Conservation (phyloP, 2,329 filamentous ascomycete species). For the Kalmusia sp. region DNA sequence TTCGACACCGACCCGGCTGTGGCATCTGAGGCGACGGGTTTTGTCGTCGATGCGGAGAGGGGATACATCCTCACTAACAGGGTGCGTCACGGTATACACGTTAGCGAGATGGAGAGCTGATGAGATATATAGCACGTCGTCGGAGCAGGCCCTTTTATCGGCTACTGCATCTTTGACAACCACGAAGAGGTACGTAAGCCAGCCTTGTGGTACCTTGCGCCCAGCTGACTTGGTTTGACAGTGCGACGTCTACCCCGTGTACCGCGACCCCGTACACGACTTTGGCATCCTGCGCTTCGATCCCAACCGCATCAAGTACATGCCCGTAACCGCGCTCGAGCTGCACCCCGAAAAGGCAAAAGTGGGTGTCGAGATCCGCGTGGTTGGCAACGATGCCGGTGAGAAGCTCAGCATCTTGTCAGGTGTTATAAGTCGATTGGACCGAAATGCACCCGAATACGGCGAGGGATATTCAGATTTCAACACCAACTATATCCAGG, state of each 20-base stretch:
- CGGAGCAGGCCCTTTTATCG: slow-evolving; percentile 94
- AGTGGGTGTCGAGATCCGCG: slow-evolving; percentile 93
- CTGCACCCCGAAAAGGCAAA: slow-evolving; percentile 84
- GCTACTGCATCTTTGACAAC: slow-evolving; percentile 98
- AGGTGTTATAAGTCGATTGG: slow-evolving; percentile 93
- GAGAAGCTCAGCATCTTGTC: slow-evolving; percentile 98
- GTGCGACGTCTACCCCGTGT: slow-evolving; percentile 94
- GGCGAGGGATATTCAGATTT: slow-evolving; percentile 98
- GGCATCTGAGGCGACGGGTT: slow-evolving; percentile 95
- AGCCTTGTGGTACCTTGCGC: neutral
- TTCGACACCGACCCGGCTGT: slow-evolving; percentile 97
- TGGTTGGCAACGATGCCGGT: slow-evolving; percentile 97
- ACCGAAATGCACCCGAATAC: slow-evolving; percentile 96
- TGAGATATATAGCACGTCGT: slow-evolving; percentile 76
- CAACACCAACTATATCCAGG: slow-evolving; percentile 96
- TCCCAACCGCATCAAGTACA: slow-evolving; percentile 95
- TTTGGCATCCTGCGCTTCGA: slow-evolving; percentile 98
- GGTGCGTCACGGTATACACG: slow-evolving; percentile 24
- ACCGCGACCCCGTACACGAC: slow-evolving; percentile 97
- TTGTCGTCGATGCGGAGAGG: slow-evolving; percentile 92
- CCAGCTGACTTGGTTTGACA: slow-evolving; percentile 51
- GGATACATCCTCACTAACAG: slow-evolving; percentile 69
- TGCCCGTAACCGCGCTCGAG: slow-evolving; percentile 82
- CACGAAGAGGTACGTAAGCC: slow-evolving; percentile 78
- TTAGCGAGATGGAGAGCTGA: slow-evolving; percentile 28